Evolutionary conservation across 164 flowering plant species (phyloP).

Genomic region (Vitis rotundifolia): DNA sequence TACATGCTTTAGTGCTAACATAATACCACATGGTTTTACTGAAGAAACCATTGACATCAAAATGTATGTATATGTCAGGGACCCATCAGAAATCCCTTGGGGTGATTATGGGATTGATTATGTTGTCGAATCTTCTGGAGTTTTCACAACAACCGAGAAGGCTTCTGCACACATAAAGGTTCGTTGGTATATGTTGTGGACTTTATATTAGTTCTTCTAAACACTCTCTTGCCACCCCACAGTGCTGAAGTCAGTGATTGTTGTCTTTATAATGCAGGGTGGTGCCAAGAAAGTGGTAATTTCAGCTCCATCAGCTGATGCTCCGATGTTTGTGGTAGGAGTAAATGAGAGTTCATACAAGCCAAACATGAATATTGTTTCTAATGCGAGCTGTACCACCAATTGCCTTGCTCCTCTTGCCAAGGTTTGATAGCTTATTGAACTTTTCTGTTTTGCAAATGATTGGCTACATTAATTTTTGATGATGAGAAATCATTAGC

Average conservation of each 20-base stretch:
- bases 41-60: no score
- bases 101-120: constrained; percentile 88
- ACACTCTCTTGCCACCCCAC: neutral
- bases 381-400: constrained; percentile 98
- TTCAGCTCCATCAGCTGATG: constrained; percentile 99
- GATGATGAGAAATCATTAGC: no score
- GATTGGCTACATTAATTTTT: no score
- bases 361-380: constrained; percentile 89
- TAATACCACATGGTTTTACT: neutral
- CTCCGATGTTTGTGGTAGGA: constrained; percentile 98
- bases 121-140: constrained; percentile 98
- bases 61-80: constrained; percentile 32
- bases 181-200: neutral
- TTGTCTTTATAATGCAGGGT: constrained; percentile 54
- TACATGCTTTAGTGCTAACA: neutral
- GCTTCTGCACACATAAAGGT: constrained; percentile 89
- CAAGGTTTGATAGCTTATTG: constrained; percentile 46
- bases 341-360: constrained; percentile 87
- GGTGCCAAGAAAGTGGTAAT: constrained; percentile 96
- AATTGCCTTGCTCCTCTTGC: constrained; percentile 97
- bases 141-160: constrained; percentile 82
- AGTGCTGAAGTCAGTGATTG: neutral
- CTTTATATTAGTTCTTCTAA: neutral
- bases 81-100: constrained; percentile 96
- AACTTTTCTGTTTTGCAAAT: neutral